Conservation (phyloP, 176 grass and related monocot genomes). For the Juncus effusus region DNA sequence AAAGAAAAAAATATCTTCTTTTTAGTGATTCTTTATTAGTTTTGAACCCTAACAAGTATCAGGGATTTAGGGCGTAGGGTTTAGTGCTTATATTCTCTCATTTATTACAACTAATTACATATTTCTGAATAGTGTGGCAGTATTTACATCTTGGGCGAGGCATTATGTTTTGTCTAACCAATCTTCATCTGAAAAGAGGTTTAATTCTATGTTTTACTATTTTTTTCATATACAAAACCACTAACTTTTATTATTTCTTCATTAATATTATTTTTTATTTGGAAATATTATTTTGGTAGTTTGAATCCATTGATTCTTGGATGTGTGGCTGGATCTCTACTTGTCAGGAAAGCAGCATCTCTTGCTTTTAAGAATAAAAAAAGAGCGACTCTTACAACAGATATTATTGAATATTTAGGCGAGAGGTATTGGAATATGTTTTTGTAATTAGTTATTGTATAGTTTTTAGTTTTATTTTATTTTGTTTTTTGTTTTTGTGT, state of each 20-base stretch:
- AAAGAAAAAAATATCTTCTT: no score
- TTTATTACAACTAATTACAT: slow-evolving; percentile 10
- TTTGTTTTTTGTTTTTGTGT: neutral
- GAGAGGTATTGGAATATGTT: slow-evolving; percentile 27
- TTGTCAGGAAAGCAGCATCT: slow-evolving; percentile 65
- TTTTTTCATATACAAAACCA: neutral
- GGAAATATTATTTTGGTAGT: slow-evolving; percentile 30
- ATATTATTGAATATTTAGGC: slow-evolving; percentile 67
- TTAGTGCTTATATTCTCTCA: neutral
- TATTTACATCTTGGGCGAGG: slow-evolving; percentile 70
- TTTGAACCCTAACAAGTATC: no score
- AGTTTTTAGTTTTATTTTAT: slow-evolving; percentile 6
- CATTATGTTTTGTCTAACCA: slow-evolving; percentile 44
- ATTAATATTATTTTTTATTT: neutral
- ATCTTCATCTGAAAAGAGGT: slow-evolving; percentile 52
- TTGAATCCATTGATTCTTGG: slow-evolving; percentile 82
- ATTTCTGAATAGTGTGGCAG: slow-evolving; percentile 53
- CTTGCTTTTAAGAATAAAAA: slow-evolving; percentile 61
- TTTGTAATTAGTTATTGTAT: neutral
- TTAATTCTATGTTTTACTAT: slow-evolving; percentile 9
- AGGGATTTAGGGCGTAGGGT: no score
- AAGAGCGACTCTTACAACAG: slow-evolving; percentile 65
- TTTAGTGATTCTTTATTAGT: no score
- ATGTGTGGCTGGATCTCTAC: slow-evolving; percentile 63
- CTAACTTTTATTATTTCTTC: neutral